phyloP scores from a whole-genome alignment of 768 basidiomycete species.

The Coprinopsis strossmayeri region DNA sequence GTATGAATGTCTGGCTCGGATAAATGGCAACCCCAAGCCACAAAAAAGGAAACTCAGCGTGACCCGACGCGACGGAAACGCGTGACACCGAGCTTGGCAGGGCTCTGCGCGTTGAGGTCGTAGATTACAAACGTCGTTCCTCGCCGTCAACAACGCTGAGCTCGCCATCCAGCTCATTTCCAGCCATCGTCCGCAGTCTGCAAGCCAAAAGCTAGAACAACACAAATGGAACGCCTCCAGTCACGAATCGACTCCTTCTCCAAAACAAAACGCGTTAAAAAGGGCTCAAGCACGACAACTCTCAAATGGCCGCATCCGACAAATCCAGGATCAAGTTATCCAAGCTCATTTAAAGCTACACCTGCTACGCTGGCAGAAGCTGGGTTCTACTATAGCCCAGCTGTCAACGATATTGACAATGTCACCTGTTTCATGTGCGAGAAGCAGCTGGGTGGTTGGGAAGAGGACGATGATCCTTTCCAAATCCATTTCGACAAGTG shows the following conservation, averaged over 20 bases:
- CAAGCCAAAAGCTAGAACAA: not conserved
- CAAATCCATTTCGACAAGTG: slow-evolving; percentile 75
- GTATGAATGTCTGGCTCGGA: not conserved
- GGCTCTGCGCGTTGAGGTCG: not conserved
- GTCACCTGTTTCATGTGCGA: slow-evolving; percentile 82
- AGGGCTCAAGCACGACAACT: slow-evolving; percentile 35
- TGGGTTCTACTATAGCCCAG: slow-evolving; percentile 82
- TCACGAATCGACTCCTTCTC: slow-evolving; percentile 63
- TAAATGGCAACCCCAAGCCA: not conserved
- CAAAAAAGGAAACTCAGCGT: slow-evolving; percentile 1
- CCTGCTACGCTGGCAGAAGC: slow-evolving; percentile 77
- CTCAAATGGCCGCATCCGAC: slow-evolving; percentile 78
- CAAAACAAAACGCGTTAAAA: slow-evolving; percentile 57
- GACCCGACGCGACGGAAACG: not conserved
- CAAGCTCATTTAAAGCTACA: slow-evolving; percentile 51
- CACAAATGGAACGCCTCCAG: slow-evolving; percentile 46
- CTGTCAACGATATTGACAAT: slow-evolving; percentile 60
- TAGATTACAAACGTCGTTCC: not conserved
- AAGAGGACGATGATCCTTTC: slow-evolving; percentile 78
- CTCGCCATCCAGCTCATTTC: not conserved
- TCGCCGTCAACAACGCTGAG: not conserved
- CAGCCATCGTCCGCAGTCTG: not conserved
- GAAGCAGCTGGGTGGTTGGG: slow-evolving; percentile 83
- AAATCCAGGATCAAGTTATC: not conserved
- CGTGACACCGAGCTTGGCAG: not conserved